A percentile compares a stretch with the other conserved stretches of the same genome.
Evolutionary conservation across 441 rosid species (phyloP).

Genomic region (Adansonia gregorii): DNA sequence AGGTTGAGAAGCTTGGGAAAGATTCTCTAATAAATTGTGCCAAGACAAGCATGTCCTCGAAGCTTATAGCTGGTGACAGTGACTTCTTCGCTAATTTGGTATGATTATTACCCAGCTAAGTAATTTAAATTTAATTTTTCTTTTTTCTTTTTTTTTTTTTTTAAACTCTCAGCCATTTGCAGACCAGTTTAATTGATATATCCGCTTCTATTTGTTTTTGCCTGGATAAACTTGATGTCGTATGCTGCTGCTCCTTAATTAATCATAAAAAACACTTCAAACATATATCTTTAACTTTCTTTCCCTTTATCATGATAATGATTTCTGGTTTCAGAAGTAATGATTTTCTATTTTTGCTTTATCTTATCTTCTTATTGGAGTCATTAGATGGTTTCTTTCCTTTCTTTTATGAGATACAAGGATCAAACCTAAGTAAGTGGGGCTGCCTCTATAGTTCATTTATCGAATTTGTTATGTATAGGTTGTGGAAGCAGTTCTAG

Average conservation of each 20-base stretch:
- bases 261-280: not conserved
- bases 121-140: not conserved
- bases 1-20: slow-evolving; percentile 98
- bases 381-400: not conserved
- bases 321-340: not conserved
- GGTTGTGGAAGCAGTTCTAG: slow-evolving; percentile 90
- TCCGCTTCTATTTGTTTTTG: not conserved
- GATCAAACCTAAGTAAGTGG: not conserved
- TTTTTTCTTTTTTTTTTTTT: slow-evolving; percentile 11
- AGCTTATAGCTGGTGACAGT: slow-evolving; percentile 87
- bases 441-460: slow-evolving; percentile 24
- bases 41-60: slow-evolving; percentile 98
- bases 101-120: slow-evolving; percentile 25
- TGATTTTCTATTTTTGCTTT: slow-evolving; percentile 5
- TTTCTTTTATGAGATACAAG: not conserved
- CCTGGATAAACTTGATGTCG: not conserved
- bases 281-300: not conserved
- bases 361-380: not conserved
- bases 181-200: slow-evolving; percentile 4
- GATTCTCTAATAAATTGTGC: slow-evolving; percentile 91
- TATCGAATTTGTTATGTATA: slow-evolving; percentile 34
- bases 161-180: not conserved
- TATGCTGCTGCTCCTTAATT: not conserved
- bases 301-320: not conserved
- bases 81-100: slow-evolving; percentile 97